phyloP scores from a whole-genome alignment of 306 rosid species.

The Ormosia emarginata region DNA sequence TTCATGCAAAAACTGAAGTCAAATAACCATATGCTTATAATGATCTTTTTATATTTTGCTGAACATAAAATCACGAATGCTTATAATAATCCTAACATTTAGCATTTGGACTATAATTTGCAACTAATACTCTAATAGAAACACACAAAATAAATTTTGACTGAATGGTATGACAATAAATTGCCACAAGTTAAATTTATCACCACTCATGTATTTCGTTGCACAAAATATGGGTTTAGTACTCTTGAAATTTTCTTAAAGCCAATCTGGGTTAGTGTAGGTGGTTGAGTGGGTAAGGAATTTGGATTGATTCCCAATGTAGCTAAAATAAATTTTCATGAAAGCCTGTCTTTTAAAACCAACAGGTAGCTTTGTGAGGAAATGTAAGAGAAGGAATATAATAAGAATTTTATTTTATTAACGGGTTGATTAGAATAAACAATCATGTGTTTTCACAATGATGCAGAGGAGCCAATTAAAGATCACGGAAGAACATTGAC shows the following conservation, averaged over 20 bases:
- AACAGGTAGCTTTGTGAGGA: neutral
- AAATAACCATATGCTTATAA: neutral
- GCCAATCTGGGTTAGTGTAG: neutral
- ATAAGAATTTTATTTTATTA: neutral
- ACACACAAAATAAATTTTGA: neutral
- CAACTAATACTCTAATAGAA: neutral
- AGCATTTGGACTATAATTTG: neutral
- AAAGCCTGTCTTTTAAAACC: neutral
- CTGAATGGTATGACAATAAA: neutral
- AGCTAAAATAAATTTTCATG: neutral
- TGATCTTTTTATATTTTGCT: too few species aligned
- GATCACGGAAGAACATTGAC: constrained; percentile 8
- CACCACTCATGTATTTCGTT: neutral
- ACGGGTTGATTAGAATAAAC: neutral
- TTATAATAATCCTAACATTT: neutral
- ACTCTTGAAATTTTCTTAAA: neutral
- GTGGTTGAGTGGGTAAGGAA: neutral
- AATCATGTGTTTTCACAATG: neutral
- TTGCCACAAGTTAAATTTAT: neutral
- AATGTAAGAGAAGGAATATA: neutral
- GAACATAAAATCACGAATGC: too few species aligned
- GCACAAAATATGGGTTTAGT: neutral
- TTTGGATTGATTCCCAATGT: neutral
- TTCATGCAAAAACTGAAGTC: neutral
- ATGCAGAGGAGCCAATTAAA: constrained; percentile 30